phyloP scores from a whole-genome alignment of 768 basidiomycete species.

The Hemileccinum impolitum region DNA sequence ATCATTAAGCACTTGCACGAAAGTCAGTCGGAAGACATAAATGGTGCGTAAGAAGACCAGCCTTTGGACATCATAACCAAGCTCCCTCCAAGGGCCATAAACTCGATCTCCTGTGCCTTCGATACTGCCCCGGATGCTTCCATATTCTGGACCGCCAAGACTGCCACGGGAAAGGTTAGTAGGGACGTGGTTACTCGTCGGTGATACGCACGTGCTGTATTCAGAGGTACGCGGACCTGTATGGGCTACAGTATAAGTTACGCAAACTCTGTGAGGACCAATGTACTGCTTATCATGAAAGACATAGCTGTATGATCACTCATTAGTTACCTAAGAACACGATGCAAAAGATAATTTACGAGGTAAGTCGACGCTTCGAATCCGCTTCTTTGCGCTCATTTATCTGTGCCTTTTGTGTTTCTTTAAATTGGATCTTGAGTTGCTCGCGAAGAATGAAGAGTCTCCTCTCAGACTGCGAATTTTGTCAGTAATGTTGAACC shows the following conservation, averaged over 20 bases:
- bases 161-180: constrained; percentile 18
- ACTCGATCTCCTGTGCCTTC: constrained; percentile 81
- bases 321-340: constrained; percentile 4
- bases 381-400: constrained; percentile 74
- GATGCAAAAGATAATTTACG: constrained; percentile 46
- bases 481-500: constrained; percentile 3
- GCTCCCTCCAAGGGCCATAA: constrained; percentile 78
- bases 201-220: constrained; percentile 54
- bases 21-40: constrained; percentile 3
- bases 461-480: constrained; percentile 47
- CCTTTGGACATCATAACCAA: constrained; percentile 89
- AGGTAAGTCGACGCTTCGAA: constrained; percentile 76
- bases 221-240: constrained; percentile 80
- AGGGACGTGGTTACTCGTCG: background rate
- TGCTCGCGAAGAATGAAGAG: constrained; percentile 69
- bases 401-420: constrained; percentile 71
- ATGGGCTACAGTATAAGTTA: constrained; percentile 17
- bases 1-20: constrained; percentile 63
- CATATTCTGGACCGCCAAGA: constrained; percentile 91
- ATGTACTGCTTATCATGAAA: constrained; percentile 63
- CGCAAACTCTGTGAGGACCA: constrained; percentile 3
- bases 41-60: constrained; percentile 19
- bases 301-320: constrained; percentile 50
- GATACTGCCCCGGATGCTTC: constrained; percentile 72
- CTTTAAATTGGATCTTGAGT: constrained; percentile 68